These are phyloP conservation scores for Parietaria judaica DNA, from an alignment of 306 rosid species.

Conservation along the genomic window DNA sequence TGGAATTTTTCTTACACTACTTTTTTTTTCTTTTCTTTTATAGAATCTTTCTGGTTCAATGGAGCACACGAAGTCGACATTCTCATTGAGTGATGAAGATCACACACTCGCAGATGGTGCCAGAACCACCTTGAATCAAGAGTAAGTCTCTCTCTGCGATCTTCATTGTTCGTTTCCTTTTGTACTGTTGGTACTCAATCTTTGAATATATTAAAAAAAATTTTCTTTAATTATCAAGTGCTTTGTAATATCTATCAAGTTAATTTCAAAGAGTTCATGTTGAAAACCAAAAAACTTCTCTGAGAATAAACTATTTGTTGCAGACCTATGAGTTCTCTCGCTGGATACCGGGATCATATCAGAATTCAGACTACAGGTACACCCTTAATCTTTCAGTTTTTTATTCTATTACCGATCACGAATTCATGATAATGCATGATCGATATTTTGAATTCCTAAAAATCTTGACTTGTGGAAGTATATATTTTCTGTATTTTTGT, in stretches of 20 bases:
- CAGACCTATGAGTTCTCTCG: constrained; percentile 24
- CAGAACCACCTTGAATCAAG: constrained; percentile 66
- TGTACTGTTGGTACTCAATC: neutral
- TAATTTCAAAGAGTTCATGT: too few species aligned
- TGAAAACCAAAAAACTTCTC: too few species aligned
- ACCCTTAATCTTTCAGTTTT: neutral
- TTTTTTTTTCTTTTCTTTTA: neutral
- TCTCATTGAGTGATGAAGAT: constrained; percentile 62
- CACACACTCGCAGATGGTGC: constrained; percentile 64
- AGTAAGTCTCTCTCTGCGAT: constrained; percentile 23
- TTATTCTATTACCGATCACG: too few species aligned
- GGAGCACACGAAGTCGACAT: constrained; percentile 64
- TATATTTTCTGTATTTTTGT: too few species aligned
- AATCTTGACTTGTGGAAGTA: too few species aligned
- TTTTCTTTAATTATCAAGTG: too few species aligned
- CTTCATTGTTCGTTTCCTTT: neutral
- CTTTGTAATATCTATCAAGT: too few species aligned
- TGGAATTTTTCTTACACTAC: neutral
- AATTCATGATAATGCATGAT: too few species aligned
- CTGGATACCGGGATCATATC: constrained; percentile 75
- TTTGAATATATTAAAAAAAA: too few species aligned
- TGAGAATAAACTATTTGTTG: neutral
- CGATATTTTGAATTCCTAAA: too few species aligned
- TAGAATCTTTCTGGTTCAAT: constrained; percentile 9
- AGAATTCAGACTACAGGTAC: constrained; percentile 77